A percentile compares a stretch with the other conserved stretches of the same genome.
Evolutionary conservation across 169 alveolate genomes (phyloP).

Genomic region (Eimeria maxima): DNA sequence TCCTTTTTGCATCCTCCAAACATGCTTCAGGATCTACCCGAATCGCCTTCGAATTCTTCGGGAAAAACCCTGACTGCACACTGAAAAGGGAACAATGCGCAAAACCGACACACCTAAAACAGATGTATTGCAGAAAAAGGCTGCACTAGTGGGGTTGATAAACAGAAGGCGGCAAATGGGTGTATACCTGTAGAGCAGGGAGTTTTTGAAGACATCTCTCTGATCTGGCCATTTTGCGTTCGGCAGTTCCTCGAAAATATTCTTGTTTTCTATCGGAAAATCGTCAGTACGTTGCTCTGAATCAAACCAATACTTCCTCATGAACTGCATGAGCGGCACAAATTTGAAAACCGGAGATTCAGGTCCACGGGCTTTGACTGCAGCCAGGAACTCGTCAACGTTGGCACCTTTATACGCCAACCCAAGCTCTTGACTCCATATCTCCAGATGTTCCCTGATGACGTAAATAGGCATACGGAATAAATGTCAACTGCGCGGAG

Average conservation of each 20-base stretch:
- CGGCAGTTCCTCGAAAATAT: constrained; percentile 87
- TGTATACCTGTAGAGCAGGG: constrained; percentile 84
- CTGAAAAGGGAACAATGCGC: constrained; percentile 48
- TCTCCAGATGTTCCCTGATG: constrained; percentile 83
- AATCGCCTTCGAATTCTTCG: constrained; percentile 84
- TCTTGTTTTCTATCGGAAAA: constrained; percentile 85
- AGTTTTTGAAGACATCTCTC: constrained; percentile 84
- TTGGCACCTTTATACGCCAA: constrained; percentile 85
- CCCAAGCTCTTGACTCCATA: constrained; percentile 87
- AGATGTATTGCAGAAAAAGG: background rate
- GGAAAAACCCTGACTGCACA: constrained; percentile 85
- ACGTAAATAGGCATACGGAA: background rate
- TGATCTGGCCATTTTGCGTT: constrained; percentile 86
- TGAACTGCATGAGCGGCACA: constrained; percentile 88
- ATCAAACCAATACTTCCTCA: constrained; percentile 88
- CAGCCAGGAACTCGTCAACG: constrained; percentile 86
- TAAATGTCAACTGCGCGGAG: background rate
- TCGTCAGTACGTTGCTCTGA: constrained; percentile 83
- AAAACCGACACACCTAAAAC: background rate
- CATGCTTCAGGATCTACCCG: constrained; percentile 83
- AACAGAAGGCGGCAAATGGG: background rate
- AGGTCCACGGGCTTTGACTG: constrained; percentile 87
- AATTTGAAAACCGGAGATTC: constrained; percentile 88
- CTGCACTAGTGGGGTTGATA: background rate
- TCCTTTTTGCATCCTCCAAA: constrained; percentile 83